A percentile compares a stretch with the other conserved stretches of the same genome.
phyloP scores from a whole-genome alignment of 169 alveolate genomes.

The Cryptosporidium xiaoi region DNA sequence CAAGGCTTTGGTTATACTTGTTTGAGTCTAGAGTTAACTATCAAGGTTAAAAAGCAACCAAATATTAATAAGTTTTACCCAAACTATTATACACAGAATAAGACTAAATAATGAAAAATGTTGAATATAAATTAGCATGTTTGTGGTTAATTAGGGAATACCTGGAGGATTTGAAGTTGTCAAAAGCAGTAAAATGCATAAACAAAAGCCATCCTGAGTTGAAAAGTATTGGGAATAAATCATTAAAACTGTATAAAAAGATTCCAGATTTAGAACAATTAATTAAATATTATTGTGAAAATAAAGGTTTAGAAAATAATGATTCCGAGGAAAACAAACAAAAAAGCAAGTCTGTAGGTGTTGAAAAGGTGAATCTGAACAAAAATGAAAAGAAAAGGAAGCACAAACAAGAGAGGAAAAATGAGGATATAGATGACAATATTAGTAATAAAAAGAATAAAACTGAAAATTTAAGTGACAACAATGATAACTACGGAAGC shows the following conservation, averaged over 20 bases:
- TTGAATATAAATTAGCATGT: background rate
- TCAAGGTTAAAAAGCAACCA: too few species aligned
- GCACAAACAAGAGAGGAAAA: background rate
- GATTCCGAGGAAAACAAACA: background rate
- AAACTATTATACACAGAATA: too few species aligned
- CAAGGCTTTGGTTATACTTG: too few species aligned
- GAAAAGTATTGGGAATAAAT: background rate
- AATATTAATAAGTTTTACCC: too few species aligned
- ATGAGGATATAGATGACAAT: background rate
- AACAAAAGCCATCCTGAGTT: slow-evolving; percentile 39
- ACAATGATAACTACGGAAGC: background rate
- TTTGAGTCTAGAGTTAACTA: too few species aligned
- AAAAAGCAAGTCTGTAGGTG: background rate
- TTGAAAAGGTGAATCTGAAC: background rate
- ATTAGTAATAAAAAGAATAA: background rate
- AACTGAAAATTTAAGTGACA: background rate
- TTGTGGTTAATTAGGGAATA: slow-evolving; percentile 24
- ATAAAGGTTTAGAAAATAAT: background rate
- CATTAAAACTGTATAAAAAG: background rate
- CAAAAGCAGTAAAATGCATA: slow-evolving; percentile 53
- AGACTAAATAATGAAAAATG: too few species aligned
- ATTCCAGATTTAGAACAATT: slow-evolving; percentile 17
- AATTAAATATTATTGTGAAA: background rate
- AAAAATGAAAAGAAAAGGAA: background rate
- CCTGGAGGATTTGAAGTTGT: background rate